Evolutionary conservation across 306 rosid genomes (phyloP), one percentile per base, ranked within the genome.

Genomic region (Cicer cuneatum): DNA sequence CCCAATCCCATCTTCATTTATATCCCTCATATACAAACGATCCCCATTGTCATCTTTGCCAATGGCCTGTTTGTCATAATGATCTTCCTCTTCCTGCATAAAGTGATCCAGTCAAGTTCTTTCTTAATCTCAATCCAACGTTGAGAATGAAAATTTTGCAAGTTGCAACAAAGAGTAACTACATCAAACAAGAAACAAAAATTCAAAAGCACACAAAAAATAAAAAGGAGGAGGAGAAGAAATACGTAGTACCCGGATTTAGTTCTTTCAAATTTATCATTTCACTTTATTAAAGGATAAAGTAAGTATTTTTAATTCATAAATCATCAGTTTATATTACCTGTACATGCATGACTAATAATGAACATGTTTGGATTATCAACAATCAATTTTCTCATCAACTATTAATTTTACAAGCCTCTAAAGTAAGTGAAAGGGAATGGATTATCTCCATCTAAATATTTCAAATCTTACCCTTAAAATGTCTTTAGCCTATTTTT

Each of bases 31-130:
- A 66, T 86, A 94, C 63, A 90, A 8, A 3, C 97, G 83, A 81
- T 88, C 91, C 76, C 79, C 94, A 0, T 29, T 39, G 33, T 82
- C 81, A 70, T 85, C 96, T 64, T 80, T 78, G 6, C 96, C 95
- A 66, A 90, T 72, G 65, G 99, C 99, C 81, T 88, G 90, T 63
- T 90, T 92, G 78, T 94, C 99, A 83, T 81, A 92, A 45, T 80
- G 85, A 49, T 94, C 99, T 69, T 92, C 93, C 87, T 94, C 99
- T 62, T 90, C 97, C 97, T 94, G 83, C 89, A 83, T 56, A 48
- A 69, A 73, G 35, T 1, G 18, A 73, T 19, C 56, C 54, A 72
- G 42, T 84, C 62, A 38, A 53, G 2, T 18, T 58, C 13, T 15
- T 40, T 35, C 11, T 11, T 41, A 35, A 48, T n/a, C 12, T 12